Evolutionary conservation across 2,329 filamentous ascomycete species (phyloP).

Genomic region (Fusarium poae): DNA sequence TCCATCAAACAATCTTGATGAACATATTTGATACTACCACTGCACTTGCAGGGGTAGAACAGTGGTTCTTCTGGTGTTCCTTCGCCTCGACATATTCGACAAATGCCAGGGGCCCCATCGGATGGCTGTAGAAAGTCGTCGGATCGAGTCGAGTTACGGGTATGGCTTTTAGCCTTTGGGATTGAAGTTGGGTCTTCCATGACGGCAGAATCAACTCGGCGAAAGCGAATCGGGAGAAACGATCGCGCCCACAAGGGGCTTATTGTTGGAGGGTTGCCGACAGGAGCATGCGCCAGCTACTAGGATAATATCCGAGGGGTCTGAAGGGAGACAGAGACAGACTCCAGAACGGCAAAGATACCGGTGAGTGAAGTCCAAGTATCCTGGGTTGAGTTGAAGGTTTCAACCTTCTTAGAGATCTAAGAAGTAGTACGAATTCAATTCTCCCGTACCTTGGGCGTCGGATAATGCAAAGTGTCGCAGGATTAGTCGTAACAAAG

Average conservation of each 20-base stretch:
- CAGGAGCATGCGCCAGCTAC: conserved; percentile 43
- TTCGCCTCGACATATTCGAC: conserved; percentile 95
- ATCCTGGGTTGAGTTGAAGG: not conserved
- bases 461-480: conserved; percentile 1
- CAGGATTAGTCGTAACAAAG: conserved; percentile 11
- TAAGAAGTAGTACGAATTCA: not conserved
- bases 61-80: conserved; percentile 84
- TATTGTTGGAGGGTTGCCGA: conserved; percentile 36
- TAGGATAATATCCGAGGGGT: conserved; percentile 24
- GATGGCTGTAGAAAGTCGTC: conserved; percentile 49
- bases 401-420: not conserved
- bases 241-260: conserved; percentile 50
- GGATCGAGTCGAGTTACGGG: conserved; percentile 44
- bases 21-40: conserved; percentile 97
- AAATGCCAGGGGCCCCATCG: conserved; percentile 75
- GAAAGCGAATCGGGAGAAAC: conserved; percentile 39
- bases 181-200: conserved; percentile 48
- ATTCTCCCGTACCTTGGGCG: not conserved
- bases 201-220: conserved; percentile 14
- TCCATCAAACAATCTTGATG: conserved; percentile 99
- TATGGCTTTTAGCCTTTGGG: conserved; percentile 44
- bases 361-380: conserved; percentile 5
- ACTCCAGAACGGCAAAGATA: conserved; percentile 4
- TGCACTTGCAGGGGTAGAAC: conserved; percentile 99
- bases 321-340: conserved; percentile 18